phyloP scores from a whole-genome alignment of 257 asterid species.

The Linderniella brevidens region DNA sequence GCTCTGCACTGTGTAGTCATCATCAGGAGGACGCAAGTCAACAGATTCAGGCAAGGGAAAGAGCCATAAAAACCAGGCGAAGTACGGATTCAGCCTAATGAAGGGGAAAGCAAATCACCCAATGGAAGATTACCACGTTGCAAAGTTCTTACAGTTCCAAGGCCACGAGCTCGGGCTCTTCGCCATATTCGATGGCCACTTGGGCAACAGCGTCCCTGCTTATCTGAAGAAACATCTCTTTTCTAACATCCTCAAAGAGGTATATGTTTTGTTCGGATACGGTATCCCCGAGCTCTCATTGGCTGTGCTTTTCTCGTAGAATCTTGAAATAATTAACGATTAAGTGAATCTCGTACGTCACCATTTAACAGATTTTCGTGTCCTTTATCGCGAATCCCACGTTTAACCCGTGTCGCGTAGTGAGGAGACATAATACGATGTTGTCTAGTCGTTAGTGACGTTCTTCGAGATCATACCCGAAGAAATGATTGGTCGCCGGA shows the following conservation, averaged over 20 bases:
- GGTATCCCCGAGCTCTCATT: too few relatives aligned
- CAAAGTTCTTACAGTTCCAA: constrained; percentile 36
- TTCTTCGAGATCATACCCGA: too few relatives aligned
- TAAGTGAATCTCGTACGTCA: too few relatives aligned
- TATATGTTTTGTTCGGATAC: constrained; percentile 15
- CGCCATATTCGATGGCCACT: constrained; percentile 84
- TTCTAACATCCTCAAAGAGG: constrained; percentile 56
- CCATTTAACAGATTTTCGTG: too few relatives aligned
- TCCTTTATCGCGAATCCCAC: too few relatives aligned
- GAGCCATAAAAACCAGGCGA: constrained; percentile 21
- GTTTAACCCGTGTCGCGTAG: too few relatives aligned
- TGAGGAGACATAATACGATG: too few relatives aligned
- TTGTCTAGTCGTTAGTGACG: too few relatives aligned
- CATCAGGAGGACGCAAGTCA: constrained; percentile 28
- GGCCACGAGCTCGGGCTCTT: constrained; percentile 69
- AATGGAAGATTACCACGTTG: constrained; percentile 86
- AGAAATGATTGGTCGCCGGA: too few relatives aligned
- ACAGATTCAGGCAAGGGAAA: constrained; percentile 44
- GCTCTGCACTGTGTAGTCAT: constrained; percentile 12
- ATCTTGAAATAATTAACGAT: too few relatives aligned
- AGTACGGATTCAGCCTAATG: constrained; percentile 36
- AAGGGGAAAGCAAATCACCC: constrained; percentile 64
- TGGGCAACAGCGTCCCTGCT: constrained; percentile 62
- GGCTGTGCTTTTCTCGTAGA: too few relatives aligned
- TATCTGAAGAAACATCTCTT: constrained; percentile 51